A percentile compares a stretch with the other conserved stretches of the same genome.
These are phyloP conservation scores for Trichoderma simmonsii DNA, from an alignment of 2,329 filamentous ascomycete genomes.

Conservation along the genomic window DNA sequence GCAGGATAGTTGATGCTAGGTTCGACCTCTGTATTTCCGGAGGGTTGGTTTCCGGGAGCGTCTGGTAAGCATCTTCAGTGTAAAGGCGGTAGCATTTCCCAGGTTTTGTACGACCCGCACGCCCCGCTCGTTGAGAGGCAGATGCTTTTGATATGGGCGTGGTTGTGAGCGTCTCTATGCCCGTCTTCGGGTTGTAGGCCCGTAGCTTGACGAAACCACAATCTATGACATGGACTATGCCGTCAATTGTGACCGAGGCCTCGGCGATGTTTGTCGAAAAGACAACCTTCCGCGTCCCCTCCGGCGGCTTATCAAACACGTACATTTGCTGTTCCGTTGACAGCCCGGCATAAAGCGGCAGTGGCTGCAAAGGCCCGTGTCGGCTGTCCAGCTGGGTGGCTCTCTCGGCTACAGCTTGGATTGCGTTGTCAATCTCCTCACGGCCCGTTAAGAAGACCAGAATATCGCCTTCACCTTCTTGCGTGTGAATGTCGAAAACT, in stretches of 20 bases:
- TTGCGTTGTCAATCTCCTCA: conserved; percentile 82
- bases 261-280: conserved; percentile 96
- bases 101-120: conserved; percentile 82
- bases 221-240: conserved; percentile 88
- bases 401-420: conserved; percentile 76
- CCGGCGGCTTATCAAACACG: conserved; percentile 80
- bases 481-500: conserved; percentile 81
- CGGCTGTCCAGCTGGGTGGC: conserved; percentile 53
- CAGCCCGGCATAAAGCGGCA: conserved; percentile 87
- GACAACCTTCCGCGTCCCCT: conserved; percentile 84
- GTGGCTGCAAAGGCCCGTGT: conserved; percentile 31
- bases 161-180: conserved; percentile 82
- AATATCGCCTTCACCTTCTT: conserved; percentile 80
- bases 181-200: conserved; percentile 77
- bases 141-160: conserved; percentile 86
- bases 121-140: conserved; percentile 84
- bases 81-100: conserved; percentile 95
- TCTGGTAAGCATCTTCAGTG: conserved; percentile 68
- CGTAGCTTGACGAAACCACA: conserved; percentile 87
- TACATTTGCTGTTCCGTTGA: conserved; percentile 92
- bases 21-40: conserved; percentile 94
- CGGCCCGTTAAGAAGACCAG: conserved; percentile 88
- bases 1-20: conserved; percentile 80
- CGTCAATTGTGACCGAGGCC: conserved; percentile 90
- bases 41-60: conserved; percentile 67